Percentiles rank a stretch among this genome's conserved stretches.
These are phyloP conservation scores for Diutina scorzettiae DNA, from an alignment of 1,139 yeast species.

Conservation along the genomic window DNA sequence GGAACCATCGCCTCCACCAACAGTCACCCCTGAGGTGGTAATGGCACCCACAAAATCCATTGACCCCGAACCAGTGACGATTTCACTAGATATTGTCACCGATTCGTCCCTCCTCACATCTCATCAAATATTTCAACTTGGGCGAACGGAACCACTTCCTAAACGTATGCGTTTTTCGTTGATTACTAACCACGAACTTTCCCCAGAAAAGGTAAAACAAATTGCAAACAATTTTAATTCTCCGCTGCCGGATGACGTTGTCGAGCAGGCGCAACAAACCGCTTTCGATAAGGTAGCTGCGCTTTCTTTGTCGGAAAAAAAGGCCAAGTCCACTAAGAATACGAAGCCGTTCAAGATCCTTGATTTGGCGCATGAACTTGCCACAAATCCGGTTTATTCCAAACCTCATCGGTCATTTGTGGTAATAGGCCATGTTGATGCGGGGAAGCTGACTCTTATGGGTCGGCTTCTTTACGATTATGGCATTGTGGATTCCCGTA, in stretches of 20 bases:
- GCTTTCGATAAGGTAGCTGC: slow-evolving; percentile 34
- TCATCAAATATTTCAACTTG: background rate
- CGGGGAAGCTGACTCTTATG: slow-evolving; percentile 92
- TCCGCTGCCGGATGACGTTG: slow-evolving; percentile 57
- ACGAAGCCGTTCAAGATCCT: slow-evolving; percentile 32
- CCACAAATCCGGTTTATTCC: slow-evolving; percentile 18
- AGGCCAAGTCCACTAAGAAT: slow-evolving; percentile 10
- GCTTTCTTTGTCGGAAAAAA: slow-evolving; percentile 6
- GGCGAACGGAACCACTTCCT: background rate
- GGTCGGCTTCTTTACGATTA: slow-evolving; percentile 78
- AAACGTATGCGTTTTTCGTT: background rate
- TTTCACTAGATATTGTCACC: background rate
- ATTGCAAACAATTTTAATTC: background rate
- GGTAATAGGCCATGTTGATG: slow-evolving; percentile 94
- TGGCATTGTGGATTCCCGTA: slow-evolving; percentile 68
- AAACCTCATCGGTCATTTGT: slow-evolving; percentile 72
- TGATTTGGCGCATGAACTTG: slow-evolving; percentile 28
- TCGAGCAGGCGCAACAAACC: slow-evolving; percentile 46
- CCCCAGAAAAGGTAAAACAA: slow-evolving; percentile 4
- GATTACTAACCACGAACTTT: slow-evolving; percentile 6
- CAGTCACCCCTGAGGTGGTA: background rate
- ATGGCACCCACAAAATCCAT: no score
- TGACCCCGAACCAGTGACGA: no score
- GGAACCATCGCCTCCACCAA: background rate
- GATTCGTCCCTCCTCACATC: background rate